A percentile compares a stretch with the other conserved stretches of the same genome.
Evolutionary conservation across 805 yeast genomes (phyloP).

Genomic region (Ogataea minuta): DNA sequence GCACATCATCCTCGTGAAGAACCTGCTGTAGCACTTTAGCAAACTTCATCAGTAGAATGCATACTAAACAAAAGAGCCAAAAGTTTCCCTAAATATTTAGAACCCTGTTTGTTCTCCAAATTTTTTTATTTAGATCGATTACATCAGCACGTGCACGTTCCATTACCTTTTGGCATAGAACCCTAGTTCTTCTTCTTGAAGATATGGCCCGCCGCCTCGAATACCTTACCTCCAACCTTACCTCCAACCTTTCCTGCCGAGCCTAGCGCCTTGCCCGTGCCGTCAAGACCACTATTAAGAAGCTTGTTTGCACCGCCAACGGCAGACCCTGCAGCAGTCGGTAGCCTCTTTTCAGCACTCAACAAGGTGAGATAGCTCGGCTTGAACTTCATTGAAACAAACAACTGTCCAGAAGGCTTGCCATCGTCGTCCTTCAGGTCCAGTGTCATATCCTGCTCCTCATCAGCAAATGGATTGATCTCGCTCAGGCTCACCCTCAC

Average conservation of each 20-base stretch:
- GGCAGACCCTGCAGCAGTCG: slow-evolving; percentile 37
- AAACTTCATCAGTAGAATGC: slow-evolving; percentile 55
- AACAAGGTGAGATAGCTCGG: slow-evolving; percentile 59
- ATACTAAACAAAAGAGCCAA: neutral
- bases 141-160: neutral
- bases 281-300: slow-evolving; percentile 41
- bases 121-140: neutral
- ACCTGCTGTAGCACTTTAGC: slow-evolving; percentile 69
- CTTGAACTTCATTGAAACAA: slow-evolving; percentile 57
- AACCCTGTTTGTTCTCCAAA: neutral
- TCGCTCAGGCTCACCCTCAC: slow-evolving; percentile 56
- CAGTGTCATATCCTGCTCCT: slow-evolving; percentile 48
- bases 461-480: slow-evolving; percentile 53
- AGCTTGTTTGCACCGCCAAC: slow-evolving; percentile 49
- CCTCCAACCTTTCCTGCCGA: slow-evolving; percentile 47
- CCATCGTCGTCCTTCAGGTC: slow-evolving; percentile 49
- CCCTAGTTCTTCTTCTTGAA: slow-evolving; percentile 29
- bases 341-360: slow-evolving; percentile 41
- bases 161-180: too few relatives aligned
- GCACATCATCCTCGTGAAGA: slow-evolving; percentile 57
- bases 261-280: slow-evolving; percentile 40
- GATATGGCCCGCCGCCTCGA: slow-evolving; percentile 44
- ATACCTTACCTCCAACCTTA: slow-evolving; percentile 46
- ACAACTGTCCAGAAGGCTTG: slow-evolving; percentile 62
- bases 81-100: neutral